Evolutionary conservation across 768 basidiomycete genomes (phyloP).

Genomic region (Pleurotus ostreatus): DNA sequence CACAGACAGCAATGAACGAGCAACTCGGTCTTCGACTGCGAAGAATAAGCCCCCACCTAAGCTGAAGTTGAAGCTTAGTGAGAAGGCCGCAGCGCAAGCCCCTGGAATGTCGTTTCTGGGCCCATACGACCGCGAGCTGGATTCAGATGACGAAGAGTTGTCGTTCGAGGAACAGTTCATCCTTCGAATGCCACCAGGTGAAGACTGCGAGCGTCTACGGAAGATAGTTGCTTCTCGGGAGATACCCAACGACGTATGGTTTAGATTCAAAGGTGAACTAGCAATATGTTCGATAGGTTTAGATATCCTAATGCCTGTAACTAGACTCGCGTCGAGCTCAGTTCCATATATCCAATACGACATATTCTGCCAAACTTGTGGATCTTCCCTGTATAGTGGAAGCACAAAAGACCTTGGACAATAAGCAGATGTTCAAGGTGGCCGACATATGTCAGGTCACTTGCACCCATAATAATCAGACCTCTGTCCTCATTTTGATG

Average conservation of each 20-base stretch:
- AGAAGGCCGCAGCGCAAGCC: conserved; percentile 74
- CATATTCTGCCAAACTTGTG: conserved; percentile 90
- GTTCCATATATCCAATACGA: conserved; percentile 78
- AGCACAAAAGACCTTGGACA: conserved; percentile 93
- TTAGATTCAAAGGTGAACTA: conserved; percentile 89
- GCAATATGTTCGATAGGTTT: not conserved
- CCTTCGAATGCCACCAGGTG: conserved; percentile 80
- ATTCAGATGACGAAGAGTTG: conserved; percentile 92
- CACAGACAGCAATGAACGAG: conserved; percentile 40
- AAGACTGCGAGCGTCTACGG: conserved; percentile 73
- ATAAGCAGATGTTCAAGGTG: conserved; percentile 97
- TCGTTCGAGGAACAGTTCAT: conserved; percentile 98
- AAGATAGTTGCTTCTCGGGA: conserved; percentile 82
- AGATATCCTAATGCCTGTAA: not conserved
- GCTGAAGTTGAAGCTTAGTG: conserved; percentile 84
- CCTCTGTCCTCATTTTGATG: too few species aligned
- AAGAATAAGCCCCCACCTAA: conserved; percentile 62
- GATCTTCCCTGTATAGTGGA: conserved; percentile 94
- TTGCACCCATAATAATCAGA: not conserved
- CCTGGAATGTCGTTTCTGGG: conserved; percentile 89
- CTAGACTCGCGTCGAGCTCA: conserved; percentile 87
- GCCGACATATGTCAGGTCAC: conserved; percentile 95
- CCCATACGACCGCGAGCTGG: conserved; percentile 88
- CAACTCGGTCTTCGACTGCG: conserved; percentile 52
- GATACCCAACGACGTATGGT: conserved; percentile 83